Conservation (phyloP, 2,329 filamentous ascomycete genomes). For the Ascocoryne sarcoides region DNA sequence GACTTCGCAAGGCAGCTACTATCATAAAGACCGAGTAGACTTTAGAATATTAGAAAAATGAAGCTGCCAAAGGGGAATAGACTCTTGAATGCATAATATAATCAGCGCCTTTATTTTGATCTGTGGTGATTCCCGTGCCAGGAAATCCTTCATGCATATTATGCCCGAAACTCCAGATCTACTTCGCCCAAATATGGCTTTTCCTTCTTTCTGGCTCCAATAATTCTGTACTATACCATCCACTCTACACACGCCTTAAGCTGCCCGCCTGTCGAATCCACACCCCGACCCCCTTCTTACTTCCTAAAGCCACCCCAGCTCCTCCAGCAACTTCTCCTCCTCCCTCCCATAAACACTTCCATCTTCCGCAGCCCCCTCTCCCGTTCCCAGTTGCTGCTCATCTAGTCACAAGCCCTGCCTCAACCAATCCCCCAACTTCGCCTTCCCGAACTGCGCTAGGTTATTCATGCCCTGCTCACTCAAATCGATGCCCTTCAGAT, state of each 20-base stretch:
- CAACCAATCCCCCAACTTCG: constrained; percentile 83
- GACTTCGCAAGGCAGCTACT: constrained; percentile 68
- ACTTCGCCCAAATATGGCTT: constrained; percentile 5
- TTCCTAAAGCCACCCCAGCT: no score
- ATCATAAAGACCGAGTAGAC: constrained; percentile 23
- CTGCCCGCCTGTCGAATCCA: no score
- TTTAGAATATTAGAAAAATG: not conserved
- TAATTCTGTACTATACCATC: no score
- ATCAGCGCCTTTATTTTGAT: not conserved
- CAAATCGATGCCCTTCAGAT: constrained; percentile 88
- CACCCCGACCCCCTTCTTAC: no score
- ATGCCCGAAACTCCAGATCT: constrained; percentile 15
- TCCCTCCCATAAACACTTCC: no score
- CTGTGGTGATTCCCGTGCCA: constrained; percentile 5
- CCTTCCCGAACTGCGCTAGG: constrained; percentile 86
- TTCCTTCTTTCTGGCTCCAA: not conserved
- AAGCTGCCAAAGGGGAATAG: no score
- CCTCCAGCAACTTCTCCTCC: no score
- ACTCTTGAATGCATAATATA: not conserved
- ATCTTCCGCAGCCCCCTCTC: no score
- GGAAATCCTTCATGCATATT: constrained; percentile 4
- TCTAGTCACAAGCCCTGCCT: constrained; percentile 64
- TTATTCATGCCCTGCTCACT: constrained; percentile 94
- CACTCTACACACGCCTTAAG: no score
- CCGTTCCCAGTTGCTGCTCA: no score